A percentile compares a stretch with the other conserved stretches of the same genome.
Conservation (phyloP, 1,284 basidiomycete genomes). For the Puccinia sorghi region DNA sequence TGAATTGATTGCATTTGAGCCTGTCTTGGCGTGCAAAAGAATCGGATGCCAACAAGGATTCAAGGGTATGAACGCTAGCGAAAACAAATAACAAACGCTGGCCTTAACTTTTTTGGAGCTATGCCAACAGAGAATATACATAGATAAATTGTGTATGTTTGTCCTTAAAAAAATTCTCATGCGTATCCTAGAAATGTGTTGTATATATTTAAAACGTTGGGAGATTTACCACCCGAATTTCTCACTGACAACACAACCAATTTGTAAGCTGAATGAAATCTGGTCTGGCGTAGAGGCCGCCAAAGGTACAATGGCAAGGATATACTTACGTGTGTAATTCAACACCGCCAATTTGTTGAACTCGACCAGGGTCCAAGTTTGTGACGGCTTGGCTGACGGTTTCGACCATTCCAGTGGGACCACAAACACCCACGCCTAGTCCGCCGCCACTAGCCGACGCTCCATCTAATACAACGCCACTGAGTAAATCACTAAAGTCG, state of each 20-base stretch:
- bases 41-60: too few relatives aligned
- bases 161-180: not conserved
- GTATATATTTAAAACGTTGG: not conserved
- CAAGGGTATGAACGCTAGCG: too few relatives aligned
- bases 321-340: constrained; percentile 22
- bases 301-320: not conserved
- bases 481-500: constrained; percentile 11
- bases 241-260: not conserved
- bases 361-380: not conserved
- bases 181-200: not conserved
- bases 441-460: constrained; percentile 8
- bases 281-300: not conserved
- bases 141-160: not conserved
- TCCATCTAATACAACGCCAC: not conserved
- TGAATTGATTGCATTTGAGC: too few relatives aligned
- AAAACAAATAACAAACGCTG: too few relatives aligned
- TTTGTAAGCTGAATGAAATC: not conserved
- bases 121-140: too few relatives aligned
- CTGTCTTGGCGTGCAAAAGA: too few relatives aligned
- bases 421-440: constrained; percentile 41
- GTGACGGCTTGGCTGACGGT: constrained; percentile 12
- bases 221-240: constrained; percentile 35
- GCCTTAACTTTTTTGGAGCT: too few relatives aligned
- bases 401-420: constrained; percentile 19
- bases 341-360: constrained; percentile 16